Evolutionary conservation across 495 filamentous ascomycete species (phyloP).

Genomic region (Aspergillus sclerotioniger): DNA sequence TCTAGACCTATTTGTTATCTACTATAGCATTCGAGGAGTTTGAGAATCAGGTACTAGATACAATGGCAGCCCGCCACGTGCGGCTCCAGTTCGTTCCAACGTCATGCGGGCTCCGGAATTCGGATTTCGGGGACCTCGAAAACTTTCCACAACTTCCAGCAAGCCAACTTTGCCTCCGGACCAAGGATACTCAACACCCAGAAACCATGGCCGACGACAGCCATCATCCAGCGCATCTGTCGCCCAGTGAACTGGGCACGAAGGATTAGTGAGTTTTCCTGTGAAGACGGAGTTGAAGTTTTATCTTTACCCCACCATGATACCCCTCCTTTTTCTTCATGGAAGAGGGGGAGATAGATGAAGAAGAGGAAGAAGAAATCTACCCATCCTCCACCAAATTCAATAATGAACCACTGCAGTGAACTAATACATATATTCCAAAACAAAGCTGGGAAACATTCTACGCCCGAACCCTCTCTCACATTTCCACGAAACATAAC

Average conservation of each 20-base stretch:
- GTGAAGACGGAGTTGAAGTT: background rate
- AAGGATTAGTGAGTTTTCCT: conserved; percentile 50
- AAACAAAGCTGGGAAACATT: conserved; percentile 51
- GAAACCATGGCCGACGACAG: conserved; percentile 14
- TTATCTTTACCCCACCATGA: background rate
- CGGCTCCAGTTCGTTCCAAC: no score
- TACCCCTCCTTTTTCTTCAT: background rate
- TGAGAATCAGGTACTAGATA: no score
- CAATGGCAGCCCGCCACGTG: no score
- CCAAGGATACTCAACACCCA: background rate
- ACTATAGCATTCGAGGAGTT: no score
- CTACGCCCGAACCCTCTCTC: conserved; percentile 43
- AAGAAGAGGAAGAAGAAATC: background rate
- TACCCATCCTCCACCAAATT: no score
- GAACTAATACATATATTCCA: no score
- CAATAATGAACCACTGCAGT: no score
- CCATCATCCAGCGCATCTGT: conserved; percentile 44
- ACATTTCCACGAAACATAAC: conserved; percentile 33
- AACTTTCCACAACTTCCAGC: background rate
- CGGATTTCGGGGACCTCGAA: background rate
- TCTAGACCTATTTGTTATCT: no score
- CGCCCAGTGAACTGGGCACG: conserved; percentile 53
- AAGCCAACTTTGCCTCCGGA: background rate
- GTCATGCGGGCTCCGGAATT: no score
- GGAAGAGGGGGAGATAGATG: conserved; percentile 4